Base-by-base conservation (phyloP, 805 yeast species). In the Hanseniaspora valbyensis region DNA sequence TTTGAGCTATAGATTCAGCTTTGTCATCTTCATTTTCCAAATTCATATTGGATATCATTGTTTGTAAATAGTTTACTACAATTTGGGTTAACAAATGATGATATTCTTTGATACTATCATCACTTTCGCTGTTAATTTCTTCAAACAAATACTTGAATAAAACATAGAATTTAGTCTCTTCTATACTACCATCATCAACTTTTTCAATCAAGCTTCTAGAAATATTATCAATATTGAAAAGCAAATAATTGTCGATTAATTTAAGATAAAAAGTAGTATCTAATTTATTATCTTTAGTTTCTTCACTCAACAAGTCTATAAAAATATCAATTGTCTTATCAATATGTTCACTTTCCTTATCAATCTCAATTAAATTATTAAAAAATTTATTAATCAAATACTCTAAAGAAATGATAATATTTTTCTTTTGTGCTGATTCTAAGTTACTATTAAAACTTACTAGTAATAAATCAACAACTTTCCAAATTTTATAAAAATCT, bases 361-460 rank as follows among this genome's bases (percentile, higher is more conserved):
- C 50, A 9, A 16, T 29, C 14, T 45, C 50, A 21, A 38, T 16
- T 24, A 45, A 22, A 28, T 26, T 16, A 14, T 38, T 45, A n/a
- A 45, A 45, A 16, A n/a, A 45, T 16, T 38, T 45, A 24, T 45
- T 45, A 4, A 45, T 45, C 4, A 45, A 16, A 24, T 45, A 45
- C 33, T 45, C 50, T 22, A 45, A 38, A n/a, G 50, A 45, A n/a
- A 45, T 45, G 3, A 45, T 10, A 4, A 45, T 14, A 21, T 45
- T 45, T 22, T 45, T 45, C 21, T 45, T 45, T 16, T 37, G 30
- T n/a, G 24, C 3, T 14, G 33, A 9, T 3, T 45, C 42, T 21
- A 36, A 25, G n/a, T 30, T 12, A 38, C 12, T 29, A 24, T 45
- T 38, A n/a, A 45, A 22, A 7, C 26, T 37, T 10, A 28, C 30